Conservation (phyloP, 2,329 filamentous ascomycete genomes). For the Fusarium dlaminii region DNA sequence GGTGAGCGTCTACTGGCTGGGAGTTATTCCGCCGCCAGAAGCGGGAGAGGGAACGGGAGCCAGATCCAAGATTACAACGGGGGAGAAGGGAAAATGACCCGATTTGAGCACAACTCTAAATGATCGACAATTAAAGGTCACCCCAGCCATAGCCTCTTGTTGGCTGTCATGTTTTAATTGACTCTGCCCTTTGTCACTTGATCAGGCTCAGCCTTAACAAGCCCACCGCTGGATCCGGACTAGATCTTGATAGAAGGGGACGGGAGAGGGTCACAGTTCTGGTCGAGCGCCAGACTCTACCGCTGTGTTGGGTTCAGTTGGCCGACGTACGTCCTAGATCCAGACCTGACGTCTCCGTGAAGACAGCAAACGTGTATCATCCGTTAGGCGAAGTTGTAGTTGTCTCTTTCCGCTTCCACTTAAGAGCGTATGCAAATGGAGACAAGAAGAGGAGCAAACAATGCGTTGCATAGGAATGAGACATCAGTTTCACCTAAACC, state of each 20-base stretch:
- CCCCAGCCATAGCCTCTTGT: background rate
- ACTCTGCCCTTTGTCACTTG: conserved; percentile 13
- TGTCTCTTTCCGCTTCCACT: conserved; percentile 14
- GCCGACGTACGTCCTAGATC: background rate
- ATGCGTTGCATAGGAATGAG: background rate
- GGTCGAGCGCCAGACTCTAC: background rate
- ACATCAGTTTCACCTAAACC: background rate
- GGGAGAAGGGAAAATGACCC: conserved; percentile 1
- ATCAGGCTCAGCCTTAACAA: conserved; percentile 6
- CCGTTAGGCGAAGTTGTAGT: background rate
- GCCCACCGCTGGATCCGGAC: background rate
- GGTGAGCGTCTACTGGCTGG: conserved; percentile 12
- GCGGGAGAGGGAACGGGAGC: conserved; percentile 26
- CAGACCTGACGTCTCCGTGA: background rate
- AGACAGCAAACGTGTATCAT: background rate
- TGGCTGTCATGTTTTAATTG: background rate
- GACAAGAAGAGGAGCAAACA: background rate
- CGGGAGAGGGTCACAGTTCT: background rate
- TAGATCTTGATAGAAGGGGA: background rate
- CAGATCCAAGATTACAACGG: conserved; percentile 19
- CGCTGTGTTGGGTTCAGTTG: background rate
- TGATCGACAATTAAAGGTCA: background rate
- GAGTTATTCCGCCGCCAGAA: conserved; percentile 12
- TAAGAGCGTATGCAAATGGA: background rate
- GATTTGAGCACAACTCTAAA: conserved; percentile 18